Percentiles rank a stretch among this genome's conserved stretches.
Conservation (phyloP, 345 rosid species). For the Populus alba region DNA sequence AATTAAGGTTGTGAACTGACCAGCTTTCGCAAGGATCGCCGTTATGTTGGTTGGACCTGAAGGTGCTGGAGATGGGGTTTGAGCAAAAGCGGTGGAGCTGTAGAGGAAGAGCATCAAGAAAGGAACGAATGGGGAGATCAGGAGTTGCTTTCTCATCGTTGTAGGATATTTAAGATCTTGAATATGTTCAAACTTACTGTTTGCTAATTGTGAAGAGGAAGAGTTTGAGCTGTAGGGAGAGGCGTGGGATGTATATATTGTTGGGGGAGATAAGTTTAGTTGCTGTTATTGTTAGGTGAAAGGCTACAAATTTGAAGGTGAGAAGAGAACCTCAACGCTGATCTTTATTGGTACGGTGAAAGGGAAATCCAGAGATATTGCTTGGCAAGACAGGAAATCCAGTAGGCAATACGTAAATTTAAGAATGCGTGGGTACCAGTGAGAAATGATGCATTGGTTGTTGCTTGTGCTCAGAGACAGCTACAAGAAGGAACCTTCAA, state of each 20-base stretch:
- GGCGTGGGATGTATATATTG: slow-evolving; percentile 10
- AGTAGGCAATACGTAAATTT: background rate
- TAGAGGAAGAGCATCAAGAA: slow-evolving; percentile 34
- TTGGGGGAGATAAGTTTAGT: slow-evolving; percentile 19
- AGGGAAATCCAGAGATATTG: slow-evolving; percentile 25
- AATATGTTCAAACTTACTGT: background rate
- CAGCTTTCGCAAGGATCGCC: slow-evolving; percentile 68
- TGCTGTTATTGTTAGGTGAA: slow-evolving; percentile 39
- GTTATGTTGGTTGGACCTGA: slow-evolving; percentile 70
- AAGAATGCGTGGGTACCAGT: background rate
- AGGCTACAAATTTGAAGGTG: slow-evolving; percentile 27
- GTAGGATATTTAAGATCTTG: background rate
- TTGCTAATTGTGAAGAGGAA: slow-evolving; percentile 3
- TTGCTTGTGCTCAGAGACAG: slow-evolving; percentile 26
- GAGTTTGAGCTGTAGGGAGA: slow-evolving; percentile 9
- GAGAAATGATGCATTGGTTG: background rate
- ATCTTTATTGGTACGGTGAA: slow-evolving; percentile 18
- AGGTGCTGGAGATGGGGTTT: slow-evolving; percentile 48
- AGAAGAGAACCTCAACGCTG: slow-evolving; percentile 24
- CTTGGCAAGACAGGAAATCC: slow-evolving; percentile 34
- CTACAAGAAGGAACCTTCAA: slow-evolving; percentile 13
- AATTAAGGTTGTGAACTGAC: slow-evolving; percentile 66
- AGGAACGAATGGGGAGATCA: slow-evolving; percentile 17
- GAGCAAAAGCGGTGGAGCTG: slow-evolving; percentile 32
- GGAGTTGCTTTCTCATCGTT: slow-evolving; percentile 36